phyloP scores from a whole-genome alignment of 2,329 filamentous ascomycete genomes.

The Chrysoporthe deuterocubensis region DNA sequence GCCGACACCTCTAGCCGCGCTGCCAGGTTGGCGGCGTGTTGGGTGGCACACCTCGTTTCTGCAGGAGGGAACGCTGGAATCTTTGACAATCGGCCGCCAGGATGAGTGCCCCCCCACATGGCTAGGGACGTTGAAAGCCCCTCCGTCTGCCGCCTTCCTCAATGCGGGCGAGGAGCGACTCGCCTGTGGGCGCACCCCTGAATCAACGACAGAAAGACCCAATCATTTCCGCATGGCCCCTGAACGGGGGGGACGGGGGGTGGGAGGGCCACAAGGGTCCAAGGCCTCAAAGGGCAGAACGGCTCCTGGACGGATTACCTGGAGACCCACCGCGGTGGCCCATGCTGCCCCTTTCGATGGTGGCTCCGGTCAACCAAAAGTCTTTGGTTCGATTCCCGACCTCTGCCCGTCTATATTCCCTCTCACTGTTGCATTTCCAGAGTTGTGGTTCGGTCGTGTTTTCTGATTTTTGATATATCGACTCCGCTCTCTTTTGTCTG shows the following conservation, averaged over 20 bases:
- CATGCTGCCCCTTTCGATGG: conserved; percentile 23
- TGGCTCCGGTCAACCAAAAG: conserved; percentile 20
- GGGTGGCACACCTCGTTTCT: not conserved
- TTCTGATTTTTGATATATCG: conserved; percentile 14
- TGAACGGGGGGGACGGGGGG: conserved; percentile 10
- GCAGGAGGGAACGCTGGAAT: conserved; percentile 1
- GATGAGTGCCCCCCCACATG: not conserved
- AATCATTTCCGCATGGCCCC: conserved; percentile 27
- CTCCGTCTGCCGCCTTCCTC: not conserved
- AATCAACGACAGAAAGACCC: conserved; percentile 6
- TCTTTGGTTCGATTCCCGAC: conserved; percentile 9
- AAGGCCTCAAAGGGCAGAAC: not conserved
- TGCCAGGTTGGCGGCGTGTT: not conserved
- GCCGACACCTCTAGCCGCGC: not conserved
- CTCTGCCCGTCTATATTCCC: conserved; percentile 12
- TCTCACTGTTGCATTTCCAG: conserved; percentile 25
- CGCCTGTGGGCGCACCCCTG: conserved; percentile 9
- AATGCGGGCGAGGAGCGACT: conserved; percentile 12
- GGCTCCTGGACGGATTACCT: not conserved
- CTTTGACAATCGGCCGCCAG: conserved; percentile 4
- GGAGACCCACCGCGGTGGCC: conserved; percentile 1
- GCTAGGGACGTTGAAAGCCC: not conserved
- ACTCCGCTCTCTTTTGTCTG: conserved; percentile 16
- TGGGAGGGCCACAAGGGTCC: not conserved
- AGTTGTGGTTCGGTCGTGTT: not conserved